Base-by-base conservation (phyloP, 768 basidiomycete genomes). In the Leucogyrophana mollusca region DNA sequence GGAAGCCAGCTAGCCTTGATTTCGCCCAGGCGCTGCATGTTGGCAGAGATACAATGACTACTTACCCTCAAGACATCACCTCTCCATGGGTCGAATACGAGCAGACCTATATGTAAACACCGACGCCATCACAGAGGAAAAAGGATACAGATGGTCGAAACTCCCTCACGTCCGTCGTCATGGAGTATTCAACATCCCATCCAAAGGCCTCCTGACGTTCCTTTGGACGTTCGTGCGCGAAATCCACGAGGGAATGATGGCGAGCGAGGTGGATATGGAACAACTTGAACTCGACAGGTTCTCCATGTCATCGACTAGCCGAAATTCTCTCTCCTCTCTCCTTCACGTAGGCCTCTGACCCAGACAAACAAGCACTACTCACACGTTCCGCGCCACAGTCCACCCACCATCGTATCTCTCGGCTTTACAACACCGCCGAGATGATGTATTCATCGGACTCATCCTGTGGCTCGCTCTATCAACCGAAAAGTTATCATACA, bases 401-500 rank as follows among this genome's bases (percentile, higher is more conserved):
- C 10, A 71, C 73, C 9, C 49, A 79, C 8, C 52, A 64, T 8
- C 58, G 50, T 14, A 73, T 85, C n/a, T 51, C 56, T 18, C 57
- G 65, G 3, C 60, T 74, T 14, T 61, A 69, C 20, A 55, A 56
- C 4, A 65, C 72, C 2, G 70, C 75, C 0, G 69, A 78, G 55
- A 55, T 69, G 11, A 56, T 65, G n/a, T 72, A 68, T 46, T 77
- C 78, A 1, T 75, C 74, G 0, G 82, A 83, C 48, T 59, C 67
- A 61, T 55, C 58, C 69, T 0, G 14, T 43, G 9, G 82, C 92
- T 0, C 82, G 95, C 9, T 57, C 63, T 9, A 68, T 83, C 52
- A 76, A 73, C 14, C 78, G 94, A 16, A 90, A 85, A 55, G 72
- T 98, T 55, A 86, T 94, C 62, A 85, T 98, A 74, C 95, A 99